Percentiles rank a stretch among this genome's conserved stretches.
These are phyloP conservation scores for Dendrobium officinale DNA, from an alignment of 106 monocot genomes.

Conservation along the genomic window DNA sequence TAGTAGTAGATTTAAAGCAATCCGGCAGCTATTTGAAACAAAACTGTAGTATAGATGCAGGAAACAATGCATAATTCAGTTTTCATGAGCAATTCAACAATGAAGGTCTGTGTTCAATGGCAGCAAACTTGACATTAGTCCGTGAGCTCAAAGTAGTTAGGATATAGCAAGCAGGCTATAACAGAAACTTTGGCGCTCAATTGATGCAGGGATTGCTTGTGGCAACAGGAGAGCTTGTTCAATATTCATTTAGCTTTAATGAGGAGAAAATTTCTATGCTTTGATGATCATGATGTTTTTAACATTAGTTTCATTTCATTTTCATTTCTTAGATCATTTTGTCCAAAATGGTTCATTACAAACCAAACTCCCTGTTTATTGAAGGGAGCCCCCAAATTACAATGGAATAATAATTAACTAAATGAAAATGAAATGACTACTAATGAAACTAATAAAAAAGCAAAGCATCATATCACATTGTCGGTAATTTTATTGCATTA, in stretches of 20 bases:
- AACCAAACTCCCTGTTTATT: background rate
- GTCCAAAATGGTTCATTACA: background rate
- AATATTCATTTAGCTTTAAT: background rate
- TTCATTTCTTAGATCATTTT: background rate
- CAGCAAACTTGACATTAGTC: background rate
- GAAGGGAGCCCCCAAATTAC: background rate
- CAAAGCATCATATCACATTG: background rate
- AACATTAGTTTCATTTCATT: background rate
- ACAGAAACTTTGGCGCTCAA: background rate
- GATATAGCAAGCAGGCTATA: background rate
- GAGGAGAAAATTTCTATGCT: background rate
- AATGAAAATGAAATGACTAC: background rate
- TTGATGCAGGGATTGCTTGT: background rate
- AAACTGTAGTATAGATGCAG: no score
- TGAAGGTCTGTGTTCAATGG: background rate
- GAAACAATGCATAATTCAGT: background rate
- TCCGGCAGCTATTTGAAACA: background rate
- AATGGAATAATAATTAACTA: background rate
- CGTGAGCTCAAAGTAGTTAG: background rate
- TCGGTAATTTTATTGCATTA: background rate
- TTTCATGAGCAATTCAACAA: background rate
- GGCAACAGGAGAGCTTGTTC: background rate
- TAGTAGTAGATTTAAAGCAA: background rate
- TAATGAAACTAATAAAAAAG: background rate
- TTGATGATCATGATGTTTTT: background rate